Evolutionary conservation across 495 filamentous ascomycete genomes (phyloP).

Genomic region (Thermothielavioides terrestris): DNA sequence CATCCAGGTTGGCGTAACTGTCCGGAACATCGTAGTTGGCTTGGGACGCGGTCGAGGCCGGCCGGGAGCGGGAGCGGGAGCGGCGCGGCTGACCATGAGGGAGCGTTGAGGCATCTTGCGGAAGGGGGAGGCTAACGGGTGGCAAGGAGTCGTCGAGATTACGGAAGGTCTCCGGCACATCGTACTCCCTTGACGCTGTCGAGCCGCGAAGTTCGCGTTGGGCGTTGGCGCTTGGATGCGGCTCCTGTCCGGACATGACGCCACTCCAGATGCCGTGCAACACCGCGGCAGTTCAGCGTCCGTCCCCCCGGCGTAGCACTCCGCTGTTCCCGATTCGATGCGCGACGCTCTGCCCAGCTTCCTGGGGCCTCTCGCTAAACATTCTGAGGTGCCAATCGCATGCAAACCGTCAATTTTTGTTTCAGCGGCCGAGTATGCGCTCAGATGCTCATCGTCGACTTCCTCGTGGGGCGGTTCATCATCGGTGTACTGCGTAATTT

Average conservation of each 20-base stretch:
- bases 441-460: no score
- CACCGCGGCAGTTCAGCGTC: neutral
- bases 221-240: neutral
- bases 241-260: neutral
- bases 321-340: no score
- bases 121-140: neutral
- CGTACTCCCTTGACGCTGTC: conserved; percentile 3
- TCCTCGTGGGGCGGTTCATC: no score
- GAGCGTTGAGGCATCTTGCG: neutral
- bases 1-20: conserved; percentile 41
- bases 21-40: conserved; percentile 38
- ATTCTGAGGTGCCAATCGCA: no score
- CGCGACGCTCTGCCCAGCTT: no score
- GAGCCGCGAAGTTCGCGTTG: neutral
- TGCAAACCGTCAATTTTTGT: no score
- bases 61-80: neutral
- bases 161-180: conserved; percentile 6
- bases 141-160: conserved; percentile 9
- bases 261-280: neutral
- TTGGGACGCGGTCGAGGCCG: conserved; percentile 9
- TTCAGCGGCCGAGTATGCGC: no score
- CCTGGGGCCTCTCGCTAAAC: no score
- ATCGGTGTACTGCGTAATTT: no score
- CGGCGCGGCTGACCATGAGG: neutral
- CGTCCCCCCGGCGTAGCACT: no score